These are phyloP conservation scores for Trichosporon inkin DNA, from an alignment of 1,284 basidiomycete species.

Conservation along the genomic window DNA sequence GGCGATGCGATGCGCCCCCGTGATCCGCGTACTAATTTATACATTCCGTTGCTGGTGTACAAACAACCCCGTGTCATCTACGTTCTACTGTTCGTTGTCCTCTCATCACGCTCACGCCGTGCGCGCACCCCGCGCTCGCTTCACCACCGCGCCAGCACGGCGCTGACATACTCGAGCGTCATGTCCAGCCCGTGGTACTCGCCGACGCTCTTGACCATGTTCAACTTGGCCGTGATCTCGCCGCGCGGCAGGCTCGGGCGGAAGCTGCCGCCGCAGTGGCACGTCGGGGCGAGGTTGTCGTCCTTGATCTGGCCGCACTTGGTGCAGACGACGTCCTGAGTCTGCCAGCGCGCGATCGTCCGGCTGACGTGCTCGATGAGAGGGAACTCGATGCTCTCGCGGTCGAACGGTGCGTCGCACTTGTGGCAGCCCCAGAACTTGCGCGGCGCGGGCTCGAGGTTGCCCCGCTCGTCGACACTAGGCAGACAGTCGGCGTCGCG, in stretches of 20 bases:
- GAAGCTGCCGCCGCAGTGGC: slow-evolving; percentile 82
- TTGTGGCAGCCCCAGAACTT: slow-evolving; percentile 51
- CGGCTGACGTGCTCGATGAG: slow-evolving; percentile 72
- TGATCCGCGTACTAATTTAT: no score
- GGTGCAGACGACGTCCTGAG: slow-evolving; percentile 76
- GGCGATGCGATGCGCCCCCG: no score
- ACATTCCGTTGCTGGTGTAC: no score
- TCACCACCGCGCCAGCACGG: slow-evolving; percentile 42
- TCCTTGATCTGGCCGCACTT: slow-evolving; percentile 85
- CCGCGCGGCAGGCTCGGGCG: slow-evolving; percentile 64
- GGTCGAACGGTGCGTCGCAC: slow-evolving; percentile 86
- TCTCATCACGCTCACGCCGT: not conserved
- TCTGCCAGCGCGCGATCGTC: slow-evolving; percentile 70
- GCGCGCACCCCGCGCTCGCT: not conserved
- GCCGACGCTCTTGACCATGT: slow-evolving; percentile 64
- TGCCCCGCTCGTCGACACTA: slow-evolving; percentile 33
- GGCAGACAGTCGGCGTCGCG: slow-evolving; percentile 84
- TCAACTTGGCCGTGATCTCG: slow-evolving; percentile 65
- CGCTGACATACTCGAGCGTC: slow-evolving; percentile 43
- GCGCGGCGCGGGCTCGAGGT: slow-evolving; percentile 47
- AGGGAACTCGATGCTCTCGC: slow-evolving; percentile 75
- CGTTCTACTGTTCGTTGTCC: not conserved
- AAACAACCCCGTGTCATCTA: not conserved
- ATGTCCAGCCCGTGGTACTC: slow-evolving; percentile 48
- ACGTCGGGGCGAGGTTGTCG: slow-evolving; percentile 79